phyloP scores from a whole-genome alignment of 2,329 filamentous ascomycete species.

The Talaromyces verruculosus region DNA sequence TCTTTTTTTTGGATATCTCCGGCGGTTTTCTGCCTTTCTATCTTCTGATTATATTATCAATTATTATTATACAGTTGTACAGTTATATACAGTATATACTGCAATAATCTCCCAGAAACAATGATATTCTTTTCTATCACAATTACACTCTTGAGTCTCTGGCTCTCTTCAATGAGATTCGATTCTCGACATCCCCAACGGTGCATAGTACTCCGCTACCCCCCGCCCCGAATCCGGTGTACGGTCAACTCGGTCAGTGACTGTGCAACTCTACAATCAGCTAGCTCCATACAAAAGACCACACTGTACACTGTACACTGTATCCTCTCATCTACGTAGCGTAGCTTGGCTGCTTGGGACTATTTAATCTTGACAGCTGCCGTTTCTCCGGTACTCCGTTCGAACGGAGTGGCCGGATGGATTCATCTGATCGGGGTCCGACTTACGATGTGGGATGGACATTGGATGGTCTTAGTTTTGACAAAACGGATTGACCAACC shows the following conservation, averaged over 20 bases:
- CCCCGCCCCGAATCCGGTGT: constrained; percentile 11
- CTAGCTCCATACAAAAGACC: constrained; percentile 8
- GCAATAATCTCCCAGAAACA: background rate
- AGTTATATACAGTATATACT: background rate
- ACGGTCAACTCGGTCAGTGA: constrained; percentile 15
- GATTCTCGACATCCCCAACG: background rate
- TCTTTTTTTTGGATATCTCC: background rate
- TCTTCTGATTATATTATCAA: background rate
- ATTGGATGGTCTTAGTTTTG: background rate
- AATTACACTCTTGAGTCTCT: background rate
- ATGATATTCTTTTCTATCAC: background rate
- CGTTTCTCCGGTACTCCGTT: background rate
- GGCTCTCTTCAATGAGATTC: background rate
- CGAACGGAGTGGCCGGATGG: background rate
- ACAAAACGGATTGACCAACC: background rate
- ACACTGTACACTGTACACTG: constrained; percentile 7
- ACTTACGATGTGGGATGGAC: background rate
- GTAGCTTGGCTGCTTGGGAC: constrained; percentile 1
- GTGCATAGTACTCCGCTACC: constrained; percentile 5
- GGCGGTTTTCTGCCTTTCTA: background rate
- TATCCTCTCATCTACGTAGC: background rate
- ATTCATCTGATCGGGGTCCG: background rate
- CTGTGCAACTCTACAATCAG: background rate
- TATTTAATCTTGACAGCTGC: constrained; percentile 1
- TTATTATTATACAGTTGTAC: background rate